Evolutionary conservation across 352 stramenopile genomes (phyloP).

Genomic region (Albugo candida): DNA sequence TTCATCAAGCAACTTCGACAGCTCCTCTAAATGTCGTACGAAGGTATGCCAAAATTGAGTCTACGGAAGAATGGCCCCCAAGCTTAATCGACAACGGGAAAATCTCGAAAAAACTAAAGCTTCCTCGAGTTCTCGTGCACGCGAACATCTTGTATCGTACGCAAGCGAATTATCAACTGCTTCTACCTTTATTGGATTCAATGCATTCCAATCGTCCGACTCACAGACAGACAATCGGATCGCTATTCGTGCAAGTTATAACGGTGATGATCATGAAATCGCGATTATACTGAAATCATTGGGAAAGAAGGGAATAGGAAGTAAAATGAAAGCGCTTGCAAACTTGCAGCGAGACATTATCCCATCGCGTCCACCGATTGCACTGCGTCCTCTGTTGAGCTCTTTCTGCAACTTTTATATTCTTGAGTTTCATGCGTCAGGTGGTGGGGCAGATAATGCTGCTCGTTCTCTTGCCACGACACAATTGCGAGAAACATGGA

Average conservation of each 20-base stretch:
- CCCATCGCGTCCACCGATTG: conserved; percentile 22
- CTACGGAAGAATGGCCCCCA: neutral
- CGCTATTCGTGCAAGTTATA: conserved; percentile 27
- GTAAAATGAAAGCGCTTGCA: conserved; percentile 66
- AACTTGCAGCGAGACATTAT: conserved; percentile 35
- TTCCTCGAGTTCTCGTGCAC: conserved; percentile 58
- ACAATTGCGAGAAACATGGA: too few relatives aligned
- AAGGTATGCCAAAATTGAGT: neutral
- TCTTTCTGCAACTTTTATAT: too few relatives aligned
- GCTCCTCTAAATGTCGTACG: too few relatives aligned
- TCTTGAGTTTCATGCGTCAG: too few relatives aligned
- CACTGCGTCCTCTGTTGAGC: too few relatives aligned
- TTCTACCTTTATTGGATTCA: conserved; percentile 50
- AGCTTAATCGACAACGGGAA: conserved; percentile 76
- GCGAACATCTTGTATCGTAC: conserved; percentile 29
- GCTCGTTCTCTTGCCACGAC: too few relatives aligned
- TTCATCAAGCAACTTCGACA: too few relatives aligned
- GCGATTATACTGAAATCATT: conserved; percentile 68
- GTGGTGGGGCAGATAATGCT: too few relatives aligned
- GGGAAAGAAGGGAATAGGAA: conserved; percentile 60
- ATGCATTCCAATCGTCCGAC: conserved; percentile 3
- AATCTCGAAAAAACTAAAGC: conserved; percentile 65
- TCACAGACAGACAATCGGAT: neutral
- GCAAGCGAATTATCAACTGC: conserved; percentile 4
- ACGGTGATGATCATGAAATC: conserved; percentile 59